Evolutionary conservation across 441 rosid genomes (phyloP).

Genomic region (Oxalis stricta): DNA sequence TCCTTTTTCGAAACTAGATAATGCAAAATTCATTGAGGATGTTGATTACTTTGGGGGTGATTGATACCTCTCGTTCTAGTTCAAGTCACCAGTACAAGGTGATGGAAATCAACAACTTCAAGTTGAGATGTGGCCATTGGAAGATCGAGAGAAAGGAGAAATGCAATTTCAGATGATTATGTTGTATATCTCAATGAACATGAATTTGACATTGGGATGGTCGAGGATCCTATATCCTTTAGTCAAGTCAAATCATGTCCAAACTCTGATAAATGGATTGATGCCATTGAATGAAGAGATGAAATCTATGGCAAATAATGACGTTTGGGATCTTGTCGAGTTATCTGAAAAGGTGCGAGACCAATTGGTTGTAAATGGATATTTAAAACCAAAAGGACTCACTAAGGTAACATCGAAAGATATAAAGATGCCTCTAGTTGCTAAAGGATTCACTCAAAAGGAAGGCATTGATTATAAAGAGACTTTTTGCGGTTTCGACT

Average conservation of each 20-base stretch:
- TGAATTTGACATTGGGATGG: background rate
- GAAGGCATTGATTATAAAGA: background rate
- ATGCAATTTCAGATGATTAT: background rate
- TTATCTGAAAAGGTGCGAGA: background rate
- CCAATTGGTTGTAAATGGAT: background rate
- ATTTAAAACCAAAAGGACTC: background rate
- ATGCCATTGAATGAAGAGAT: background rate
- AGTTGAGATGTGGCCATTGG: background rate
- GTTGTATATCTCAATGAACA: background rate
- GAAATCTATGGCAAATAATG: background rate
- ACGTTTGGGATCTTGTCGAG: background rate
- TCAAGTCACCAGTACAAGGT: background rate
- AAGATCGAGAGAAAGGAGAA: conserved; percentile 1
- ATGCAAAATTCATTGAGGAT: background rate
- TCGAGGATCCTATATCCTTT: background rate
- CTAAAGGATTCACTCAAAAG: too few species aligned
- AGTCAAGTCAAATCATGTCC: background rate
- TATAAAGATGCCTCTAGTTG: background rate
- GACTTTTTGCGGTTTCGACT: background rate
- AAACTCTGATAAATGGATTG: background rate
- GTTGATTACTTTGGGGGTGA: background rate
- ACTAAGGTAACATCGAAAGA: background rate
- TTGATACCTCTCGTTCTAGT: background rate
- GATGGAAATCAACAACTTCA: background rate
- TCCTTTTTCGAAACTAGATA: background rate